Evolutionary conservation across 73 alveolate genomes (phyloP).

Genomic region (Diophrys sp.): DNA sequence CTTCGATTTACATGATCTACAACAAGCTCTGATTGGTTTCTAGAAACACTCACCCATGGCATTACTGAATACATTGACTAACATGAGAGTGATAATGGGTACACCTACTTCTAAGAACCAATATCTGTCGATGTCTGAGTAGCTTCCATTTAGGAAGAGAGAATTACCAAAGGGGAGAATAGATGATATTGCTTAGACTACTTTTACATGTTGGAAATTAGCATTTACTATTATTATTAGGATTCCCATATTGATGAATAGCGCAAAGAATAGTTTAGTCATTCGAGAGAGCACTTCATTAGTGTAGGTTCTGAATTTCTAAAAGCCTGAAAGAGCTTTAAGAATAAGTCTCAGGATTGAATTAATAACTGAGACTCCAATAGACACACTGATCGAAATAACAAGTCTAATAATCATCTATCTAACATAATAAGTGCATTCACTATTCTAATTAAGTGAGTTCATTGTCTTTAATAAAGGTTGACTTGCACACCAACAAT

Average conservation of each 20-base stretch:
- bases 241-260: conserved; percentile 18
- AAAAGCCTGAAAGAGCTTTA: background rate
- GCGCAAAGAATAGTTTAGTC: conserved; percentile 8
- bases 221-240: conserved; percentile 18
- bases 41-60: background rate
- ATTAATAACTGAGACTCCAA: conserved; percentile 15
- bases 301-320: conserved; percentile 15
- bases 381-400: conserved; percentile 1
- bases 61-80: background rate
- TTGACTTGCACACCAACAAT: conserved; percentile 22
- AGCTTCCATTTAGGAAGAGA: conserved; percentile 19
- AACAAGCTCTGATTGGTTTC: background rate
- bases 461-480: background rate
- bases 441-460: background rate
- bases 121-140: conserved; percentile 19
- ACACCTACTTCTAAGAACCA: conserved; percentile 26
- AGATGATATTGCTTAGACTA: conserved; percentile 1
- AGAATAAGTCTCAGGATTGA: background rate
- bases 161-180: conserved; percentile 6
- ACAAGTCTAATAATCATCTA: background rate
- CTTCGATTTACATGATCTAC: background rate
- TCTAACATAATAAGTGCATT: conserved; percentile 6
- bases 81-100: conserved; percentile 2
- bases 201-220: conserved; percentile 11
- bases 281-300: background rate